A percentile compares a stretch with the other conserved stretches of the same genome.
Evolutionary conservation across 1,139 yeast species (phyloP).

Genomic region (Nakaseomyces glabratus): DNA sequence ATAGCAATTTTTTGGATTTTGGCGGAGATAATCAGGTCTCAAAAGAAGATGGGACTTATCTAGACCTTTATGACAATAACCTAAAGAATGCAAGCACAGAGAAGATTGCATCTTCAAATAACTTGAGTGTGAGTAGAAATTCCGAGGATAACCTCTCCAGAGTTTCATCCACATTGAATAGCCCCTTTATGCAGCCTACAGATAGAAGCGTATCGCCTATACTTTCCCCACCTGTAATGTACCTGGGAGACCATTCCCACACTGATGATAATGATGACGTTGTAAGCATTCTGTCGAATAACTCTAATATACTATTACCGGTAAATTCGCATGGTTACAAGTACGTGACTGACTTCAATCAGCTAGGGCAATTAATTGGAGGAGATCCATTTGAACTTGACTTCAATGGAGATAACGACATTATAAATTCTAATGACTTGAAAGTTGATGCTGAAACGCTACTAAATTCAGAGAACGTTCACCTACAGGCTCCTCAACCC

Average conservation of each 20-base stretch:
- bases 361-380: conserved; percentile 15
- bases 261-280: conserved; percentile 26
- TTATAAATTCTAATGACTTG: conserved; percentile 1
- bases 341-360: conserved; percentile 18
- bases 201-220: conserved; percentile 18
- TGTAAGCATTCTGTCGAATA: conserved; percentile 26
- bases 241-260: conserved; percentile 10
- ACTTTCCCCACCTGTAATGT: conserved; percentile 10
- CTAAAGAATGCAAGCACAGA: conserved; percentile 4
- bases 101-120: not conserved
- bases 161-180: conserved; percentile 2
- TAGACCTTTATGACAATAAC: conserved; percentile 1
- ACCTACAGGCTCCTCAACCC: not conserved
- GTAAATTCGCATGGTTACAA: conserved; percentile 21
- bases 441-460: not conserved
- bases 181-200: conserved; percentile 12
- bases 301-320: conserved; percentile 18
- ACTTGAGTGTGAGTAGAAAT: not conserved
- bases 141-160: conserved; percentile 1
- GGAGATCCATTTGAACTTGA: conserved; percentile 3
- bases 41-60: no score
- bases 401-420: conserved; percentile 4
- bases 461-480: not conserved
- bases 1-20: no score
- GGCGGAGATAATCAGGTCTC: no score